These are phyloP conservation scores for Aureobasidium pullulans DNA, from an alignment of 2,329 filamentous ascomycete genomes.

Conservation along the genomic window DNA sequence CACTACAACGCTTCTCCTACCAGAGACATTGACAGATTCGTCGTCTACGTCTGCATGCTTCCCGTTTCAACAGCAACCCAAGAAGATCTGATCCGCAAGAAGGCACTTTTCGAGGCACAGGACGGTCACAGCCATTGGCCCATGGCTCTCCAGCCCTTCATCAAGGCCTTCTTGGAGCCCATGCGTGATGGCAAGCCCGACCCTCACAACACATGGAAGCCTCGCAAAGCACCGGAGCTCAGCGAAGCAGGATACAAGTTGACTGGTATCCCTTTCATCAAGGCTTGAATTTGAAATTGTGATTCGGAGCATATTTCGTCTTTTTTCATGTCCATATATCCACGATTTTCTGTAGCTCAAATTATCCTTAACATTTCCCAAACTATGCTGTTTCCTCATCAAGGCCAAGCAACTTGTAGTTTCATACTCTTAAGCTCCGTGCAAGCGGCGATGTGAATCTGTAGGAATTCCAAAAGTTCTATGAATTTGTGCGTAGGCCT, in stretches of 20 bases:
- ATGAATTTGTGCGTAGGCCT: too few relatives aligned
- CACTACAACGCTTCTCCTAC: conserved; percentile 26
- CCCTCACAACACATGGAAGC: conserved; percentile 28
- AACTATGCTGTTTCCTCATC: background rate
- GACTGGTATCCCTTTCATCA: conserved; percentile 35
- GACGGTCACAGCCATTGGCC: conserved; percentile 14
- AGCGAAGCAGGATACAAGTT: conserved; percentile 36
- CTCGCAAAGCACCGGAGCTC: conserved; percentile 31
- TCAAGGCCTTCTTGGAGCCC: conserved; percentile 4
- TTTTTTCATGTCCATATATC: background rate
- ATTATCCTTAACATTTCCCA: background rate
- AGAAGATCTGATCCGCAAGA: conserved; percentile 13
- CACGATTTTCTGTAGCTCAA: background rate
- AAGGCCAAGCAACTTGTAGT: too few relatives aligned
- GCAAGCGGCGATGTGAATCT: too few relatives aligned
- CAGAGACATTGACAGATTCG: conserved; percentile 21
- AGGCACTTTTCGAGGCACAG: conserved; percentile 9
- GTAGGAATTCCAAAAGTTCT: too few relatives aligned
- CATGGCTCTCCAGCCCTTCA: conserved; percentile 13
- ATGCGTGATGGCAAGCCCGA: conserved; percentile 23
- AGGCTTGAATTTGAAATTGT: background rate
- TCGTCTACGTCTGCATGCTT: conserved; percentile 23
- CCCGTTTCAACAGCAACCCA: conserved; percentile 11
- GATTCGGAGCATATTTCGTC: background rate
- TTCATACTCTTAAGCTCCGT: too few relatives aligned